Conservation (phyloP, 768 basidiomycete species). For the Neoboletus brunneissimus region DNA sequence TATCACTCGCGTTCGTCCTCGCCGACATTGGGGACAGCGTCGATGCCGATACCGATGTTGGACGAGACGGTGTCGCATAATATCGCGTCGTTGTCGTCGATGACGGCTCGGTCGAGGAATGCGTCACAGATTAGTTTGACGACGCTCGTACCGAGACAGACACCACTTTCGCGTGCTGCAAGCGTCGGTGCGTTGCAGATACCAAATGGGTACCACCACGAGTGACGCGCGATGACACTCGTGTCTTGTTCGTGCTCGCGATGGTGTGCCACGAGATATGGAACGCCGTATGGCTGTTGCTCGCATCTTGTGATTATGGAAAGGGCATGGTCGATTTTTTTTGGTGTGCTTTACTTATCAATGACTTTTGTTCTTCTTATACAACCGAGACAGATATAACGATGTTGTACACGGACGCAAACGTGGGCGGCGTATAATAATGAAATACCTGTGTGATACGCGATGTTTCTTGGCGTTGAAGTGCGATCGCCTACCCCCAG, state of each 20-base stretch:
- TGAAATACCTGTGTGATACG: neutral
- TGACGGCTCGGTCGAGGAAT: conserved; percentile 58
- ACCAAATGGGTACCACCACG: conserved; percentile 13
- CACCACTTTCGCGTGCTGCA: conserved; percentile 35
- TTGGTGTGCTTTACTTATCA: neutral
- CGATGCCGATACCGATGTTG: too few relatives aligned
- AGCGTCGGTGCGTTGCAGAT: conserved; percentile 21
- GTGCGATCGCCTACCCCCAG: too few relatives aligned
- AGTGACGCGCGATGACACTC: neutral
- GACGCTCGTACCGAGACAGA: conserved; percentile 47
- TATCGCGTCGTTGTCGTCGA: conserved; percentile 41
- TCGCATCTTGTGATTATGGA: neutral
- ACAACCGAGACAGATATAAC: neutral
- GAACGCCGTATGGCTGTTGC: neutral
- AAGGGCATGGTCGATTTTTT: too few relatives aligned
- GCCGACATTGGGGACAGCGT: conserved; percentile 19
- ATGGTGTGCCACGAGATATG: neutral
- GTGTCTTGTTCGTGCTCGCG: neutral
- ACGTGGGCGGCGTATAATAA: neutral
- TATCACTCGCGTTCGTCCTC: conserved; percentile 34
- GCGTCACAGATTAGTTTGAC: conserved; percentile 63
- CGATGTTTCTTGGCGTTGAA: neutral
- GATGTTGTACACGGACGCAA: neutral
- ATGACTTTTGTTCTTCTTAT: neutral
- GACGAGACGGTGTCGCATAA: conserved; percentile 28